Conservation (phyloP, 352 stramenopile species). For the Globisporangium acanthophoron region DNA sequence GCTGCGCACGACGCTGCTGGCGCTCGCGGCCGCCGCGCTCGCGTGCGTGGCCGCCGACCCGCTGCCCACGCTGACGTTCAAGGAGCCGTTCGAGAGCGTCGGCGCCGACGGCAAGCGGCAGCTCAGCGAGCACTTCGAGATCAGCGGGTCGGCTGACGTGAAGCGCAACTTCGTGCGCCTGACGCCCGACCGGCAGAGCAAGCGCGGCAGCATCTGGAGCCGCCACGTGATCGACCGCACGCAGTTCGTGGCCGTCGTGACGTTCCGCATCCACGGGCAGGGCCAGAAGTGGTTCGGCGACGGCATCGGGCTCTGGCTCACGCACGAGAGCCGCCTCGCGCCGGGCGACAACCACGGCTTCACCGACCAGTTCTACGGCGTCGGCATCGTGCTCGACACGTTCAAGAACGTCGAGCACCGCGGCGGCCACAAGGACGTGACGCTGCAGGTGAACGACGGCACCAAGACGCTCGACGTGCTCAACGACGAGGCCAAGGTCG, state of each 20-base stretch:
- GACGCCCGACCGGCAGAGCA: conserved; percentile 77
- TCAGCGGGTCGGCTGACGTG: conserved; percentile 59
- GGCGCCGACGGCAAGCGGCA: conserved; percentile 44
- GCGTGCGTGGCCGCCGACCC: conserved; percentile 9
- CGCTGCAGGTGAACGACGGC: conserved; percentile 72
- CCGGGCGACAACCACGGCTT: conserved; percentile 75
- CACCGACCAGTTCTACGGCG: conserved; percentile 59
- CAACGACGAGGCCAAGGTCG: conserved; percentile 67
- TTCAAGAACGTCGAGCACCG: conserved; percentile 78
- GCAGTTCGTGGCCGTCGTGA: conserved; percentile 55
- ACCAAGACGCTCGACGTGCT: conserved; percentile 60
- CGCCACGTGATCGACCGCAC: conserved; percentile 35
- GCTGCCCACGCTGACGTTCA: conserved; percentile 36
- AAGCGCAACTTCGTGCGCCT: conserved; percentile 83
- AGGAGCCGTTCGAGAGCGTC: conserved; percentile 57
- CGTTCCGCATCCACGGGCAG: conserved; percentile 73
- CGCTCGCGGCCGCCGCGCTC: conserved; percentile 17
- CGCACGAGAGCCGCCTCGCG: conserved; percentile 40
- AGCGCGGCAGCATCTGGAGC: conserved; percentile 70
- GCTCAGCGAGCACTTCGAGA: conserved; percentile 49
- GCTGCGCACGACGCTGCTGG: conserved; percentile 12
- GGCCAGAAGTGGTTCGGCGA: conserved; percentile 78
- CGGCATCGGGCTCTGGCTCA: conserved; percentile 72
- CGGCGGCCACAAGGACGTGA: conserved; percentile 78
- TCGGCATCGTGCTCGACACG: conserved; percentile 74